phyloP scores from a whole-genome alignment of 2,329 filamentous ascomycete genomes.

The Fonsecaea monophora region DNA sequence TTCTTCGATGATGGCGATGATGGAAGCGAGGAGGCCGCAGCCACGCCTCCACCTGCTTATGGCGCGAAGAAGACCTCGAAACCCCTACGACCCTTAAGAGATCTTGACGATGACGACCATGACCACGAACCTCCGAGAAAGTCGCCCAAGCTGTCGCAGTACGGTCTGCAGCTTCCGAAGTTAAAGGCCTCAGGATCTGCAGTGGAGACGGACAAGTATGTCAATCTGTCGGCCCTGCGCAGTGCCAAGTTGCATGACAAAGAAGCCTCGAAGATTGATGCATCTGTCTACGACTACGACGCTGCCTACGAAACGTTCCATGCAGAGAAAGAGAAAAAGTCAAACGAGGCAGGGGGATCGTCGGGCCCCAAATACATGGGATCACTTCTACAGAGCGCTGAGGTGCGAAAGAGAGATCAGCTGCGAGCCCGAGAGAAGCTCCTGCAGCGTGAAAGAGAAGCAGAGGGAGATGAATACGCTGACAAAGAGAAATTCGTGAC shows the following conservation, averaged over 20 bases:
- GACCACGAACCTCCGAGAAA: constrained; percentile 43
- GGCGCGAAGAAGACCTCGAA: constrained; percentile 42
- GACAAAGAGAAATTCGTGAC: constrained; percentile 74
- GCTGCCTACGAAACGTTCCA: constrained; percentile 58
- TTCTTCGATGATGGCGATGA: constrained; percentile 54
- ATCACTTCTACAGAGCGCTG: constrained; percentile 64
- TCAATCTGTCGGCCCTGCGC: constrained; percentile 55
- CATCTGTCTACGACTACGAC: constrained; percentile 59
- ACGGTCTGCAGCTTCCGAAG: constrained; percentile 39
- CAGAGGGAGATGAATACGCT: constrained; percentile 70
- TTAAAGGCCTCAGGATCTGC: constrained; percentile 18
- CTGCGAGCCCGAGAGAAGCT: constrained; percentile 66
- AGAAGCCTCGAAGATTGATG: constrained; percentile 53
- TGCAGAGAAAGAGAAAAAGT: constrained; percentile 41
- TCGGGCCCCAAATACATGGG: constrained; percentile 66
- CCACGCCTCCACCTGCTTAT: constrained; percentile 26
- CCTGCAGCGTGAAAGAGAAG: constrained; percentile 66
- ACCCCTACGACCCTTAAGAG: constrained; percentile 27
- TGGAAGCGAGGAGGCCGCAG: constrained; percentile 37
- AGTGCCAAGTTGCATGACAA: constrained; percentile 54
- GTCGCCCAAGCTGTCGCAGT: constrained; percentile 41
- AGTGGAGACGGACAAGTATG: constrained; percentile 45
- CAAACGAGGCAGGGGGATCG: constrained; percentile 28
- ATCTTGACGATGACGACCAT: constrained; percentile 34
- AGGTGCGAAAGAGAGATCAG: constrained; percentile 68